Percentiles rank a stretch among this genome's conserved stretches.
Evolutionary conservation across 1,139 yeast species (phyloP).

Genomic region (Martiniozyma asiatica): DNA sequence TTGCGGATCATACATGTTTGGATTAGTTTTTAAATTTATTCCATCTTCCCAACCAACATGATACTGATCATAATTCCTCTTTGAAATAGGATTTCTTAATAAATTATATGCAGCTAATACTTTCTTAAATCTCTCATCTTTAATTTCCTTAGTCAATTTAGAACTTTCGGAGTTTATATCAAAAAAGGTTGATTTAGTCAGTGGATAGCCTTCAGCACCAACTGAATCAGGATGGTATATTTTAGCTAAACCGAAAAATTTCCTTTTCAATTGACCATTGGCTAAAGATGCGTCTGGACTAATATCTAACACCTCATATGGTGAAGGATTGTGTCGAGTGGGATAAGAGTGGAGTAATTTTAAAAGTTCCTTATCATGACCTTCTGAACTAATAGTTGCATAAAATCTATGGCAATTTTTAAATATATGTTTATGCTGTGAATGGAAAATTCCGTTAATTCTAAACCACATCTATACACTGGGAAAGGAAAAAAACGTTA

Average conservation of each 20-base stretch:
- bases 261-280: constrained; percentile 33
- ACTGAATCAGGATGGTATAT: constrained; percentile 76
- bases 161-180: constrained; percentile 20
- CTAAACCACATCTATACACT: too few species aligned
- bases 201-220: constrained; percentile 11
- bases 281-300: constrained; percentile 26
- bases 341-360: constrained; percentile 38
- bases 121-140: constrained; percentile 53
- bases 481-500: too few species aligned
- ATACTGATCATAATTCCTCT: constrained; percentile 32
- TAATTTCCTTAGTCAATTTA: constrained; percentile 28
- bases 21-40: constrained; percentile 12
- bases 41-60: constrained; percentile 29
- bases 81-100: constrained; percentile 42
- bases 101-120: constrained; percentile 66
- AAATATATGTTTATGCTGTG: too few species aligned
- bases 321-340: constrained; percentile 38
- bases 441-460: too few species aligned
- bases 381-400: too few species aligned
- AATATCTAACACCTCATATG: constrained; percentile 61
- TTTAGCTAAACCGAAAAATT: constrained; percentile 59
- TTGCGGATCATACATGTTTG: constrained; percentile 13
- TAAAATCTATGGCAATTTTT: too few species aligned
- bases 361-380: constrained; percentile 13
- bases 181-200: constrained; percentile 7